Evolutionary conservation across 2,329 filamentous ascomycete genomes (phyloP).

Genomic region (Nemania bipapillata): DNA sequence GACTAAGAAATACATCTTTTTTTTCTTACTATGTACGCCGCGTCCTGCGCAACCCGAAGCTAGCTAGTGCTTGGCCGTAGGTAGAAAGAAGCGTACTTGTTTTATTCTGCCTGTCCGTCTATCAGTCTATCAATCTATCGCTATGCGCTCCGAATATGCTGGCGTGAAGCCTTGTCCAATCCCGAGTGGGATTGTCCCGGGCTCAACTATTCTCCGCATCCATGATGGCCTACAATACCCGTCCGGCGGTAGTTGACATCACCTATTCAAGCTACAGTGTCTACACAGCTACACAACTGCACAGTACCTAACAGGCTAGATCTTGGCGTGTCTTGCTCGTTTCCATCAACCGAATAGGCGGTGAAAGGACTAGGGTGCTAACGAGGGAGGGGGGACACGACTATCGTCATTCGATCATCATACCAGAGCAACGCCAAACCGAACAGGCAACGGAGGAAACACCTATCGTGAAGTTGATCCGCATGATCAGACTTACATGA

Average conservation of each 20-base stretch:
- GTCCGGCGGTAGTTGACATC: not conserved
- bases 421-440: not conserved
- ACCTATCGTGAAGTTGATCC: conserved; percentile 18
- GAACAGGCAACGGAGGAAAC: not conserved
- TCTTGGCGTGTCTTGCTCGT: conserved; percentile 13
- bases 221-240: not conserved
- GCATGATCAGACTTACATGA: conserved; percentile 12
- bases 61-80: conserved; percentile 19
- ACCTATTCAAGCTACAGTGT: not conserved
- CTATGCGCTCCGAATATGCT: conserved; percentile 6
- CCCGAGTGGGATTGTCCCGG: conserved; percentile 24
- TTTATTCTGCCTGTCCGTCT: no score
- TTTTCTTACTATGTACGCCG: not conserved
- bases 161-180: conserved; percentile 6
- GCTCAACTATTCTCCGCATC: conserved; percentile 1
- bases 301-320: not conserved
- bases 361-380: conserved; percentile 20
- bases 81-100: not conserved
- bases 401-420: not conserved
- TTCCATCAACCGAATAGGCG: conserved; percentile 8
- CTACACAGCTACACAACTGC: not conserved
- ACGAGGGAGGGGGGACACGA: not conserved
- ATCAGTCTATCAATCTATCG: conserved; percentile 1
- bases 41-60: not conserved
- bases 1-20: not conserved